These are phyloP conservation scores for Orbilia blumenaviensis DNA, from an alignment of 2,329 filamentous ascomycete species.

Conservation along the genomic window DNA sequence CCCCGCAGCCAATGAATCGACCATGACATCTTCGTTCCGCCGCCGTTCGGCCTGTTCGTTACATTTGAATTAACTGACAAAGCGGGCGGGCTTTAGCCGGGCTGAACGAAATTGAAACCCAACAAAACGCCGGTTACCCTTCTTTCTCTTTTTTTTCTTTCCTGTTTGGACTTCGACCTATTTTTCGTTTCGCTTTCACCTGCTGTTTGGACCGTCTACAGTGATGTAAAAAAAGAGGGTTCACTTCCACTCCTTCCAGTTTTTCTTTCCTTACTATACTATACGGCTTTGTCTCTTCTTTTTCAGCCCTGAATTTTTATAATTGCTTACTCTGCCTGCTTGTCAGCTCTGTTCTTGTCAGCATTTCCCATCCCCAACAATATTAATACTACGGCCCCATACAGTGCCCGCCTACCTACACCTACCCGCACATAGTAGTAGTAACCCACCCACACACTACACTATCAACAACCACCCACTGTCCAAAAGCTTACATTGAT, in stretches of 20 bases:
- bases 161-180: background rate
- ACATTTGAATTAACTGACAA: background rate
- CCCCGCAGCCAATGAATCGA: conserved; percentile 34
- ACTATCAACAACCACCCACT: too few relatives aligned
- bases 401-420: background rate
- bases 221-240: conserved; percentile 14
- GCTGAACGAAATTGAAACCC: conserved; percentile 34
- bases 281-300: background rate
- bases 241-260: conserved; percentile 3
- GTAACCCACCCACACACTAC: too few relatives aligned
- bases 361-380: conserved; percentile 1
- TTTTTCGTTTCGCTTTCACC: conserved; percentile 28
- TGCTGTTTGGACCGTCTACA: conserved; percentile 16
- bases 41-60: background rate
- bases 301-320: conserved; percentile 12
- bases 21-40: conserved; percentile 29
- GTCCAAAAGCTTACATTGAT: too few relatives aligned
- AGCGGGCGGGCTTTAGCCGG: conserved; percentile 47
- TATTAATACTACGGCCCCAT: background rate
- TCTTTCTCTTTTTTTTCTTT: background rate
- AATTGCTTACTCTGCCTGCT: conserved; percentile 11
- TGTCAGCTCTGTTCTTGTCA: conserved; percentile 9
- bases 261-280: background rate
- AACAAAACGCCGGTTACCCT: conserved; percentile 29
- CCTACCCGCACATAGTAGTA: too few relatives aligned